phyloP scores from a whole-genome alignment of 2,329 filamentous ascomycete species.

The Plenodomus tracheiphilus region DNA sequence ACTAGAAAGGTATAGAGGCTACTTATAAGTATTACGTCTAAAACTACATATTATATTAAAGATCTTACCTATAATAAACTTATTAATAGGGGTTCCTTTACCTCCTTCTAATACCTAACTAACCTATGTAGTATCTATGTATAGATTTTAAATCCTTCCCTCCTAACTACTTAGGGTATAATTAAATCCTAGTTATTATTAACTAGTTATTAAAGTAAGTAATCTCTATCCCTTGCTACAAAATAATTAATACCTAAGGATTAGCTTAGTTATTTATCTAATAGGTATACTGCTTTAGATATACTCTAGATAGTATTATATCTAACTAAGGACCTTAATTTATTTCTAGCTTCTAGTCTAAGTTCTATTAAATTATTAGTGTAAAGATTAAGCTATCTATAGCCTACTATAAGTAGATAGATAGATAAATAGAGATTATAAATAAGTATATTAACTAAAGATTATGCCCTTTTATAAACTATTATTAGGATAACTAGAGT shows the following conservation, averaged over 20 bases:
- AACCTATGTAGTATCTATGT: neutral
- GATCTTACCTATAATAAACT: neutral
- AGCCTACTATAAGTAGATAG: neutral
- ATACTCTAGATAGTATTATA: neutral
- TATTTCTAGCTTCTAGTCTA: conserved; percentile 1
- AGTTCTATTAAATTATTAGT: conserved; percentile 1
- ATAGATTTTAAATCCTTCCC: conserved; percentile 1
- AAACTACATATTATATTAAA: neutral
- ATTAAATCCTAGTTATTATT: conserved; percentile 3
- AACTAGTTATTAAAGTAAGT: neutral
- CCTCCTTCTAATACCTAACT: neutral
- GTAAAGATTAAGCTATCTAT: neutral
- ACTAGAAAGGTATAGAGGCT: too few relatives aligned
- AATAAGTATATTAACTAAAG: conserved; percentile 2
- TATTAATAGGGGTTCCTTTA: neutral
- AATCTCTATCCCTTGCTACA: conserved; percentile 1
- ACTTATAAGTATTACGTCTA: neutral
- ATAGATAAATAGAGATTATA: conserved; percentile 6
- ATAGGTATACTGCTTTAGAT: conserved; percentile 1
- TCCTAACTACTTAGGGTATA: neutral
- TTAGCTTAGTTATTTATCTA: neutral
- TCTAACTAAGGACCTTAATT: conserved; percentile 1
- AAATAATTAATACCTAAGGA: neutral
- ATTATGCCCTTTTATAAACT: neutral
- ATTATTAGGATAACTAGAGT: conserved; percentile 3